These are phyloP conservation scores for Pleodorina starrii DNA, from an alignment of 139 green algal genomes.

Conservation along the genomic window DNA sequence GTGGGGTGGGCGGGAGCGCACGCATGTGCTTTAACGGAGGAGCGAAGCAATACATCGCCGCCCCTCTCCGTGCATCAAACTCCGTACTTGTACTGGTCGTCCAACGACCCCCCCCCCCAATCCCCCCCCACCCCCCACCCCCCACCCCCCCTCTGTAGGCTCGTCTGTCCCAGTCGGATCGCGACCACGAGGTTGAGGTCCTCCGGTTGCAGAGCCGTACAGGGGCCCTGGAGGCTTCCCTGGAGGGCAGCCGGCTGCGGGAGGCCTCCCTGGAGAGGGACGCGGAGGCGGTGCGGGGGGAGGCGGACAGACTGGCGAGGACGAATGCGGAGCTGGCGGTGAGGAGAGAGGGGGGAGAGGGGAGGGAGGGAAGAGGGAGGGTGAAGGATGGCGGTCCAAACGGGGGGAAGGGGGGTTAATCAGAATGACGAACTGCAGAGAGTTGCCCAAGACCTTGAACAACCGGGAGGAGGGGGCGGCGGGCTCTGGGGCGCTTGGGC, in stretches of 20 bases:
- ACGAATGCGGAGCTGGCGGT: neutral
- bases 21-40: too few relatives aligned
- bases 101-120: too few relatives aligned
- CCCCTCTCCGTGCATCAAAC: too few relatives aligned
- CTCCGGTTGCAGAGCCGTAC: conserved; percentile 26
- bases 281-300: neutral
- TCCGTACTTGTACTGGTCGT: too few relatives aligned
- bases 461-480: too few relatives aligned
- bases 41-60: too few relatives aligned
- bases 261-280: conserved; percentile 13
- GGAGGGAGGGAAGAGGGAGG: neutral
- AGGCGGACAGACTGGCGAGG: neutral
- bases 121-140: too few relatives aligned
- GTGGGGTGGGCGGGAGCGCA: too few relatives aligned
- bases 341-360: neutral
- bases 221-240: conserved; percentile 29
- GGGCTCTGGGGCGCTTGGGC: neutral
- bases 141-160: too few relatives aligned
- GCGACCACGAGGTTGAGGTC: conserved; percentile 37
- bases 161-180: neutral
- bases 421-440: neutral
- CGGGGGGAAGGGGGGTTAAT: neutral
- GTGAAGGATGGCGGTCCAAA: neutral
- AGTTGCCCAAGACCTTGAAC: too few relatives aligned
- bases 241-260: conserved; percentile 37